These are phyloP conservation scores for Trametes punicea DNA, from an alignment of 768 basidiomycete genomes.

Conservation along the genomic window DNA sequence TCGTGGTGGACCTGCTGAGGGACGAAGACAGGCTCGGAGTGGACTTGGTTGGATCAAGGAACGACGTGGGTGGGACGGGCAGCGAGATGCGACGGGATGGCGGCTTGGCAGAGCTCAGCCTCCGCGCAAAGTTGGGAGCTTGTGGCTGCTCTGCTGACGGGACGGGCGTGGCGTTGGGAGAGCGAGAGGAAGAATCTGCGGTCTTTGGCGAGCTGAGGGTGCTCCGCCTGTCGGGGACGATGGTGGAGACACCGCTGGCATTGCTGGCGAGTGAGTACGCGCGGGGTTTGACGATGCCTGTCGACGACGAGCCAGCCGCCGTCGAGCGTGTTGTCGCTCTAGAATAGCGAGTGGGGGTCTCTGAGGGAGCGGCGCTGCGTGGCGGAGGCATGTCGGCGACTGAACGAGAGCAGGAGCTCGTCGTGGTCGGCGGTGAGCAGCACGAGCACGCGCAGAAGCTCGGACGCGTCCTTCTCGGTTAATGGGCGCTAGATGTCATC, in stretches of 20 bases:
- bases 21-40: slow-evolving; percentile 25
- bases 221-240: slow-evolving; percentile 32
- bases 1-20: slow-evolving; percentile 21
- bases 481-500: slow-evolving; percentile 7
- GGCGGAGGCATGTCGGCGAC: slow-evolving; percentile 22
- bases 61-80: slow-evolving; percentile 34
- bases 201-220: slow-evolving; percentile 16
- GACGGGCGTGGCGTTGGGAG: slow-evolving; percentile 51
- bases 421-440: slow-evolving; percentile 19
- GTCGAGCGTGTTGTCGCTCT: slow-evolving; percentile 45
- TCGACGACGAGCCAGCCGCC: slow-evolving; percentile 31
- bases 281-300: slow-evolving; percentile 47
- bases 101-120: slow-evolving; percentile 16
- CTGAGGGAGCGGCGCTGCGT: slow-evolving; percentile 39
- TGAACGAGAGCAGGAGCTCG: slow-evolving; percentile 15
- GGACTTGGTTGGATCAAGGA: slow-evolving; percentile 36
- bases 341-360: slow-evolving; percentile 52
- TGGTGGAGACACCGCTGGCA: slow-evolving; percentile 48
- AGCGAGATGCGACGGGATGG: slow-evolving; percentile 31
- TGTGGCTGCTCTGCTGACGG: slow-evolving; percentile 31
- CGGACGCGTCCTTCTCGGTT: slow-evolving; percentile 9
- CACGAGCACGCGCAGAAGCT: background rate
- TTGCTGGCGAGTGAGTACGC: slow-evolving; percentile 44
- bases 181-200: slow-evolving; percentile 31
- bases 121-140: slow-evolving; percentile 10